These are phyloP conservation scores for Coleophoma eucalyptorum DNA, from an alignment of 2,329 filamentous ascomycete species.

Conservation along the genomic window DNA sequence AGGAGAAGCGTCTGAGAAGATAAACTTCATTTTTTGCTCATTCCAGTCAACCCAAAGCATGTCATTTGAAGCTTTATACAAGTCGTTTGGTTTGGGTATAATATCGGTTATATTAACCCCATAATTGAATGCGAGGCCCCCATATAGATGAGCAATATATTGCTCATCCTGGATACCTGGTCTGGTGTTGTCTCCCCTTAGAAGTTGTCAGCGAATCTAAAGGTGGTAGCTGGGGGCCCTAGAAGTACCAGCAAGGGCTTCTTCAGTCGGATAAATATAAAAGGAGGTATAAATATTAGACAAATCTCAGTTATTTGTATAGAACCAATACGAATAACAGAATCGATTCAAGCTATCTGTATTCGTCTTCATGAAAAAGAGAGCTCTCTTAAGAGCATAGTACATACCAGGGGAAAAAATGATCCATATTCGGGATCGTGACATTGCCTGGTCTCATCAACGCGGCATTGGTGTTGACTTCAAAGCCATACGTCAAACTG, in stretches of 20 bases:
- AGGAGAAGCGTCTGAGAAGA: constrained; percentile 32
- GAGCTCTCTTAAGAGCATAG: too few species aligned
- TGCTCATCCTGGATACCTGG: constrained; percentile 28
- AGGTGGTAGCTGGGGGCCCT: too few species aligned
- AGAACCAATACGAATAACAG: too few species aligned
- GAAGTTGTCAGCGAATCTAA: too few species aligned
- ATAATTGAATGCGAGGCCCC: constrained; percentile 31
- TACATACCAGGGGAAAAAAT: constrained; percentile 23
- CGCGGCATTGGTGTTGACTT: constrained; percentile 29
- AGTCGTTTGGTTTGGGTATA: constrained; percentile 25
- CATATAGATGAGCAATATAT: constrained; percentile 40
- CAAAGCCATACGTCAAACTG: constrained; percentile 38
- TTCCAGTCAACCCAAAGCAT: constrained; percentile 13
- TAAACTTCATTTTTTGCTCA: constrained; percentile 23
- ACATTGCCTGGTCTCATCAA: constrained; percentile 31
- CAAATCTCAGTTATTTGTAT: too few species aligned
- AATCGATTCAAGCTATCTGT: too few species aligned
- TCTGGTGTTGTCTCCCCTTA: constrained; percentile 15
- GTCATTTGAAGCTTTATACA: constrained; percentile 5
- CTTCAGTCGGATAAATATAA: too few species aligned
- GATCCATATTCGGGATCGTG: constrained; percentile 31
- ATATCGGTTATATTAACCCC: constrained; percentile 11
- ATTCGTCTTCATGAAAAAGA: too few species aligned
- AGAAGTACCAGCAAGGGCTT: too few species aligned
- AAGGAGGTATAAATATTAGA: too few species aligned